phyloP scores from a whole-genome alignment of 2,329 filamentous ascomycete species.

The Pochonia chlamydosporia region DNA sequence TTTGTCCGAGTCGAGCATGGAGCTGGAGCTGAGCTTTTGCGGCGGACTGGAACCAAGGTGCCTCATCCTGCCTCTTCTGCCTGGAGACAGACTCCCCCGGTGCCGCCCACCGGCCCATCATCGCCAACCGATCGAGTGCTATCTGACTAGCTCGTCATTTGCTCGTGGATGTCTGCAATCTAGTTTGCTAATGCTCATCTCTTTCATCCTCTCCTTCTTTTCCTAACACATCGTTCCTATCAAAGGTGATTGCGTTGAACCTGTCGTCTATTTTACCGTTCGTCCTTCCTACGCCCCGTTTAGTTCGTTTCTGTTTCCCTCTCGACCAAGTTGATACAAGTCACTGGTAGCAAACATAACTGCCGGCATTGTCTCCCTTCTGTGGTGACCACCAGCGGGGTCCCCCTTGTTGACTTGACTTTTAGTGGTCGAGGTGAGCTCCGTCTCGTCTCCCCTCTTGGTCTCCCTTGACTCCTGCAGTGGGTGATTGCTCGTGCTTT shows the following conservation, averaged over 20 bases:
- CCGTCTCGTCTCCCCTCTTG: conserved; percentile 1
- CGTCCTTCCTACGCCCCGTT: neutral
- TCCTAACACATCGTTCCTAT: neutral
- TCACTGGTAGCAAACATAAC: neutral
- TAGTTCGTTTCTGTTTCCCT: neutral
- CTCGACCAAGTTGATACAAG: neutral
- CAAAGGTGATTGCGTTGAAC: neutral
- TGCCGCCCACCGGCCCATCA: neutral
- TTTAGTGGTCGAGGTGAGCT: conserved; percentile 7
- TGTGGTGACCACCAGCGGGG: conserved; percentile 2
- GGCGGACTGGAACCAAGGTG: neutral
- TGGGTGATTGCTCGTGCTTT: neutral
- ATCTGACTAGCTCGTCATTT: conserved; percentile 1
- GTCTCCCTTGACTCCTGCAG: conserved; percentile 4
- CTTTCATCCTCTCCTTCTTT: neutral
- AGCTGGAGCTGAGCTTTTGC: neutral
- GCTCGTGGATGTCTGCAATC: neutral
- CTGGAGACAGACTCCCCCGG: neutral
- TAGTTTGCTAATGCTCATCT: neutral
- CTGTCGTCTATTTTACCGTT: neutral
- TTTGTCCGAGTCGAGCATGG: neutral
- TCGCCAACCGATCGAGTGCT: conserved; percentile 4
- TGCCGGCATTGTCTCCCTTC: conserved; percentile 3
- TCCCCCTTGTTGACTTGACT: conserved; percentile 8
- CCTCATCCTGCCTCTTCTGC: neutral